A percentile compares a stretch with the other conserved stretches of the same genome.
Conservation (phyloP, 1,139 yeast species). For the Sugiyamaella paludigena region DNA sequence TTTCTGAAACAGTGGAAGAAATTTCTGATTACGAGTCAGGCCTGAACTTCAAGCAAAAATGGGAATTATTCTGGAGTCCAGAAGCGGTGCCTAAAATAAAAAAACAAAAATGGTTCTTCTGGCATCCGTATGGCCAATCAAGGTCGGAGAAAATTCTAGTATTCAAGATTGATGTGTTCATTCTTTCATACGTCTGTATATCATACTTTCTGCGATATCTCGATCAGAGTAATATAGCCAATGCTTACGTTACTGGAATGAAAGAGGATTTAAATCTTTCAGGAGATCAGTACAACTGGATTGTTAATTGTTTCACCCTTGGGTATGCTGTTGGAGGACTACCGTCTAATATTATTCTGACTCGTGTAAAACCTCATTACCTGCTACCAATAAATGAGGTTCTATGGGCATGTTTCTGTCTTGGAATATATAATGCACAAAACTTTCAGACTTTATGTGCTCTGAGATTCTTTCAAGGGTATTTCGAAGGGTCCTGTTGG, state of each 20-base stretch:
- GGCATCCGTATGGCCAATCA: too few relatives aligned
- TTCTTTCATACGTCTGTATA: too few relatives aligned
- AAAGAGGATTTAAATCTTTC: constrained; percentile 46
- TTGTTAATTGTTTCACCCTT: constrained; percentile 55
- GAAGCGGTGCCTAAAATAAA: too few relatives aligned
- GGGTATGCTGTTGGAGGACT: constrained; percentile 56
- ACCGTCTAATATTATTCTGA: constrained; percentile 47
- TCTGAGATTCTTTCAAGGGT: constrained; percentile 28
- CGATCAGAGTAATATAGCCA: constrained; percentile 61
- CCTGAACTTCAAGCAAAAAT: too few relatives aligned
- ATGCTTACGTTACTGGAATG: constrained; percentile 20
- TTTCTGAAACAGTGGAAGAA: too few relatives aligned
- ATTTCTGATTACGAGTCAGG: too few relatives aligned
- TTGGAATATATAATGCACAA: too few relatives aligned
- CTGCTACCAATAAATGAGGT: constrained; percentile 34
- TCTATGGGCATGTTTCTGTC: constrained; percentile 34
- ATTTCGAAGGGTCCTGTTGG: constrained; percentile 51
- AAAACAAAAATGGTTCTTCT: too few relatives aligned
- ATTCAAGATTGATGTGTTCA: too few relatives aligned
- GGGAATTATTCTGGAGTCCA: too few relatives aligned
- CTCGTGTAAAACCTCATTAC: too few relatives aligned
- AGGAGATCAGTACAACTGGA: constrained; percentile 51
- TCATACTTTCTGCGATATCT: constrained; percentile 35
- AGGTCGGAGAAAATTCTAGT: too few relatives aligned
- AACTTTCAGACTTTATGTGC: constrained; percentile 48